phyloP scores from a whole-genome alignment of 2,329 filamentous ascomycete genomes.

The Karstenula rhodostoma region DNA sequence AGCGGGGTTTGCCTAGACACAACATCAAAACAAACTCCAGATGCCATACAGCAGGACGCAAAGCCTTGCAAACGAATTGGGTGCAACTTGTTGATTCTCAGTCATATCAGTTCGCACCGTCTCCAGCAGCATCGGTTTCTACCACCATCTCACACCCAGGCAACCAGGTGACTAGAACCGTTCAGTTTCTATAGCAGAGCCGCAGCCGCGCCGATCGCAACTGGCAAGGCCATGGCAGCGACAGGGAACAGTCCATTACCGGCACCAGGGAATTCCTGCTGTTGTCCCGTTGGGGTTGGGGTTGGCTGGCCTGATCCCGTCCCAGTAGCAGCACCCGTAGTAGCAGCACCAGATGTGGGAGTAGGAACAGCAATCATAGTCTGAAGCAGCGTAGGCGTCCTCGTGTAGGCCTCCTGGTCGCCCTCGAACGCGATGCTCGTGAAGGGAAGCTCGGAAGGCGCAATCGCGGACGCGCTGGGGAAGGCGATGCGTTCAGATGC shows the following conservation, averaged over 20 bases:
- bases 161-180: not conserved
- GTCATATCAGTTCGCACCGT: no score
- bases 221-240: not conserved
- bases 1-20: no score
- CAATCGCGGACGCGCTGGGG: conserved; percentile 26
- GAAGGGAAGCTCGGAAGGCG: conserved; percentile 25
- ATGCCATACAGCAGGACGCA: no score
- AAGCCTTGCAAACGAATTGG: no score
- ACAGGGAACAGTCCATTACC: conserved; percentile 11
- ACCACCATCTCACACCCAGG: not conserved
- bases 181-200: not conserved
- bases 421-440: conserved; percentile 31
- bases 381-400: conserved; percentile 33
- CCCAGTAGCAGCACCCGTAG: conserved; percentile 16
- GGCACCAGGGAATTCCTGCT: conserved; percentile 17
- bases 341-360: conserved; percentile 4
- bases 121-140: not conserved
- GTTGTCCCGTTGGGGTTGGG: not conserved
- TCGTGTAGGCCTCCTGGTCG: conserved; percentile 34
- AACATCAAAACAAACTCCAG: no score
- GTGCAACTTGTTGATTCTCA: no score
- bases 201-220: conserved; percentile 4
- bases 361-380: conserved; percentile 34
- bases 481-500: conserved; percentile 34
- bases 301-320: conserved; percentile 4